Base-by-base conservation (phyloP, 805 yeast species). In the Pichia rugopelliculosa region DNA sequence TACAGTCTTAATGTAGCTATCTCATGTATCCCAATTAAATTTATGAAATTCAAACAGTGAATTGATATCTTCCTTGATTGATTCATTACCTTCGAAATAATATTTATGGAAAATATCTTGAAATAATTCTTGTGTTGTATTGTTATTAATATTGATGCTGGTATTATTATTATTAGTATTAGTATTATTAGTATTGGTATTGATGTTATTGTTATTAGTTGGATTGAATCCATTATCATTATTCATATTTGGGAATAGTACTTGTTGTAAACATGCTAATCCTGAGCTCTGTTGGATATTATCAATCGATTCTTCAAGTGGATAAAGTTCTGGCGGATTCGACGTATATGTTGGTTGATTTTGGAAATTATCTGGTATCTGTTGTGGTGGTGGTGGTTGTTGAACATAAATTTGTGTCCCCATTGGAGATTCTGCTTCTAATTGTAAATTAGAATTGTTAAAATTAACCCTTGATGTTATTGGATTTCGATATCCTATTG, bases 81-180 rank as follows among this genome's bases (percentile, higher is more conserved):
- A 44, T 15, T 49, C 57, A 41, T 46, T 51, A 7, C 57, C 54
- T 9, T 57, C 45, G 45, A 52, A 57, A 41, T 56, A 56, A 41
- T 56, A 56, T n/a, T 53, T 57, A n/a, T 46, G 53, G 44, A 58
- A 58, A 13, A 57, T 53, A 41, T 55, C 57, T 42, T 55, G 56
- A 39, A 58, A 58, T 15, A 56, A 55, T 20, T 56, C 62, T 37
- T 58, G 60, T 4, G 62, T 57, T 8, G 59, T 56, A 56, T 54
- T 55, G 20, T 53, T 56, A 39, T 55, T 50, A 34, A 56, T 49
- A 25, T 47, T 51, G 4, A 48, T 27, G 5, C 30, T 45, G 10
- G 26, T 43, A 22, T 43, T 22, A 26, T 34, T 36, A 12, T 9
- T 36, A 24, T 21, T 42, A 18, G 17, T 9, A 18, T 15, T 37